Conservation (phyloP, 2,329 filamentous ascomycete species). For the Apiospora phragmitis region DNA sequence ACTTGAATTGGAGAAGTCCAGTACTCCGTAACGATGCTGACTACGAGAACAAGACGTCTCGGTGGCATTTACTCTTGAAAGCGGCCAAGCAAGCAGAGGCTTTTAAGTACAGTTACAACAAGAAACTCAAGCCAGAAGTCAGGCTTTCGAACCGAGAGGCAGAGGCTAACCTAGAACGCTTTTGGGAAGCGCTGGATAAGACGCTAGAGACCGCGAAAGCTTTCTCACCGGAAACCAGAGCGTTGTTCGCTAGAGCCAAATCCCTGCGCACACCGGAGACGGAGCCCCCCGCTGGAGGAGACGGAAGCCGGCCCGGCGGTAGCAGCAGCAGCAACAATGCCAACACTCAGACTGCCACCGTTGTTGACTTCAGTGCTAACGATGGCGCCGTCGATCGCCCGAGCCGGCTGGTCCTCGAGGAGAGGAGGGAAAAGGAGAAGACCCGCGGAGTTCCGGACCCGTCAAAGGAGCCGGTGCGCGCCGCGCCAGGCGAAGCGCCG, state of each 20-base stretch:
- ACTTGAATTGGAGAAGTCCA: too few species aligned
- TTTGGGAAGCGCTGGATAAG: not conserved
- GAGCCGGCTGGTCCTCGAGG: not conserved
- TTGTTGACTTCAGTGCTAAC: not conserved
- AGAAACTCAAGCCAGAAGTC: not conserved
- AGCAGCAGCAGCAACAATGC: not conserved
- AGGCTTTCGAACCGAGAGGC: not conserved
- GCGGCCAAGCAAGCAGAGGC: not conserved
- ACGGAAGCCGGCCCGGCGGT: not conserved
- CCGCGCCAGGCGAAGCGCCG: not conserved
- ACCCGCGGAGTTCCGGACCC: not conserved
- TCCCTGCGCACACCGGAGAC: not conserved
- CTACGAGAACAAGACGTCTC: too few species aligned
- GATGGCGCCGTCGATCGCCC: not conserved
- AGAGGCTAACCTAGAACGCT: not conserved
- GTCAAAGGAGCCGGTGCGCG: not conserved
- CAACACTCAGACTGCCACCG: not conserved
- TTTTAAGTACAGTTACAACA: not conserved
- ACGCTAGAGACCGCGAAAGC: not conserved
- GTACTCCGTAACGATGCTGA: too few species aligned
- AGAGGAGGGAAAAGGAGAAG: not conserved
- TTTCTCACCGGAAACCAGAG: not conserved
- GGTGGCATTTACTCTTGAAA: not conserved
- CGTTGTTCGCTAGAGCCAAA: not conserved
- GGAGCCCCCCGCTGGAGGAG: not conserved